phyloP scores from a whole-genome alignment of 169 alveolate species.

The Eimeria praecox region DNA sequence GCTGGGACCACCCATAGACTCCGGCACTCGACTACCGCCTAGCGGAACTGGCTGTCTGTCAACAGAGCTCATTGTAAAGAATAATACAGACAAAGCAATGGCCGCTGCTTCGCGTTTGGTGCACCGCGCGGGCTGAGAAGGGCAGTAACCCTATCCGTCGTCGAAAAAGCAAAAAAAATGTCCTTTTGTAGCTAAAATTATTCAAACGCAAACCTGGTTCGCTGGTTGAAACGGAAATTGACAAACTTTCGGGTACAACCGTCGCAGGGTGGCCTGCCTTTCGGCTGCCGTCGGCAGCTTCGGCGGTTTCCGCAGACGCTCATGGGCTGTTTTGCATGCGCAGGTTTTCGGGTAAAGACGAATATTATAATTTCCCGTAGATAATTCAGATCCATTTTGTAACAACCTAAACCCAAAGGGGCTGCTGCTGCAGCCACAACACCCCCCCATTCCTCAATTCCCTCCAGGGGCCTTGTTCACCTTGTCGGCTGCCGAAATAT shows the following conservation, averaged over 20 bases:
- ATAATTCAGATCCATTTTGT: background rate
- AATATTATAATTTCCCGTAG: background rate
- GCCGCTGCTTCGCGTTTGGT: background rate
- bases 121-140: background rate
- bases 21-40: constrained; percentile 78
- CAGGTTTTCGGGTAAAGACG: background rate
- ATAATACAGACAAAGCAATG: background rate
- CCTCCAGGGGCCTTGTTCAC: background rate
- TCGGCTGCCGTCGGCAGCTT: background rate
- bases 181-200: background rate
- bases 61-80: background rate
- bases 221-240: background rate
- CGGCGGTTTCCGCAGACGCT: background rate
- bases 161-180: background rate
- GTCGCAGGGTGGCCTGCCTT: background rate
- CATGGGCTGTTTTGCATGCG: background rate
- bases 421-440: background rate
- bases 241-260: background rate
- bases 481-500: background rate
- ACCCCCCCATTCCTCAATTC: background rate
- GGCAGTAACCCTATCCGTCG: background rate
- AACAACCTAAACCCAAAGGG: background rate
- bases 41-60: constrained; percentile 61
- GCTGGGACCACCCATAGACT: constrained; percentile 73
- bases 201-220: background rate